Base-by-base conservation (phyloP, 495 filamentous ascomycete species). In the Aspergillus mulundensis region DNA sequence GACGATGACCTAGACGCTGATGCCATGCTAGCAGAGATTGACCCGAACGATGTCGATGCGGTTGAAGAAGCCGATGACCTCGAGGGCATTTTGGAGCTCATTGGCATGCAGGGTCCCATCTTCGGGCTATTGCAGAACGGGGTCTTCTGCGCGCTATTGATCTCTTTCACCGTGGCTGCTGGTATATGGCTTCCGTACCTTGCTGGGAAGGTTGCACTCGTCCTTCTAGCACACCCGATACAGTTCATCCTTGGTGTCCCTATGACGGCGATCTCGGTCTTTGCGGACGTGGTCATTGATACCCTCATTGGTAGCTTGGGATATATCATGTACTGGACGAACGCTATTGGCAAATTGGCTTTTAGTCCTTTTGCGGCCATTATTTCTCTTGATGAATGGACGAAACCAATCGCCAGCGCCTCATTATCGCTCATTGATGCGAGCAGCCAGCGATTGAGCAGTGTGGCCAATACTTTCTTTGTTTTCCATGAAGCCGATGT, bases 1-100 rank as follows among this genome's bases (percentile, higher is more conserved):
- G 49, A 32, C 7, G n/a, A 41, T 28, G 3, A 25, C 10, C 1
- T 41, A 62, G 61, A 53, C 58, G 59, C 10, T 52, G 30, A 60
- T 23, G 57, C 45, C 41, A 56, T 54, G 42, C 63, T 54, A 21
- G 62, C 66, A 23, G 68, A 61, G 12, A 42, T 81, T 28, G 84
- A 87, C 62, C 67, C 76, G 5, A 85, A 88, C 48, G 80, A 83
- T 50, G 62, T 71, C 43, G 82, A 84, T 58, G 81, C 73, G 32
- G 71, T 82, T 32, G 94, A 97, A 50, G 91, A 95, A 60, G 90
- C 87, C 10, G 94, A 99, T 70, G 94, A 99, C 62, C 83, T 99
- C n/a, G 94, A 99, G 67, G 94, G 94, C 6, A 89, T 99, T 46
- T 81, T 97, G 77, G 94, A 99, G 66, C 81, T 99, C 11, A 86